Base-by-base conservation (phyloP, 148 eudicot genomes). In the Chenopodium album region DNA sequence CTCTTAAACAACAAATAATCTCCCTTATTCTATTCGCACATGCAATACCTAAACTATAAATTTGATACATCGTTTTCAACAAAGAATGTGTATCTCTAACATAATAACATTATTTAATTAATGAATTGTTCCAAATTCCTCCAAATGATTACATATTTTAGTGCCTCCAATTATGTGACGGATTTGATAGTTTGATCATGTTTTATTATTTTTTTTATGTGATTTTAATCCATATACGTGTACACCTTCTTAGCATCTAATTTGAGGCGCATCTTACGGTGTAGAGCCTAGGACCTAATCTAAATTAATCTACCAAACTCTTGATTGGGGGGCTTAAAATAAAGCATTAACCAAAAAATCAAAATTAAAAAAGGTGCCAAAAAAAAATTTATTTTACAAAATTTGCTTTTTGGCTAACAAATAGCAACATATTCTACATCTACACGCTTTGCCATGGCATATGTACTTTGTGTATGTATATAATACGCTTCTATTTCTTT, bases 361-460 rank as follows among this genome's bases (percentile, higher is more conserved):
- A 50, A 50, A 11, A 37, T 50, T 50, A 50, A 50, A 50, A 50
- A 50, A 13, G 16, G 11, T 9, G 2, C 16, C 0, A 10, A 50
- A 50, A 50, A 48, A 9, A 13, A 13, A 9, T 11, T 52, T 52
- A 7, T 52, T 52, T 12, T 52, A 19, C 16, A 76, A 9, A 76
- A 10, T 0, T 26, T 56, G 78, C 78, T 32, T 76, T n/a, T 32
- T 31, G n/a, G 46, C n/a, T 23, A 50, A 69, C 28, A 29, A 52
- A 32, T 71, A 32, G 50, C 34, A 28, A 79, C 69, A 28, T 73
- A 67, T 73, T 83, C 74, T 41, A 68, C 64, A 37, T 56, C 76
- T 79, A 79, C 82, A 84, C 85, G 85, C 85, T 75, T 64, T 81
- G 78, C 75, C 73, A 17, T 73, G 78, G 83, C 78, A 73, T 73